phyloP scores from a whole-genome alignment of 176 grass and related monocot species.

The Avena eriantha region DNA sequence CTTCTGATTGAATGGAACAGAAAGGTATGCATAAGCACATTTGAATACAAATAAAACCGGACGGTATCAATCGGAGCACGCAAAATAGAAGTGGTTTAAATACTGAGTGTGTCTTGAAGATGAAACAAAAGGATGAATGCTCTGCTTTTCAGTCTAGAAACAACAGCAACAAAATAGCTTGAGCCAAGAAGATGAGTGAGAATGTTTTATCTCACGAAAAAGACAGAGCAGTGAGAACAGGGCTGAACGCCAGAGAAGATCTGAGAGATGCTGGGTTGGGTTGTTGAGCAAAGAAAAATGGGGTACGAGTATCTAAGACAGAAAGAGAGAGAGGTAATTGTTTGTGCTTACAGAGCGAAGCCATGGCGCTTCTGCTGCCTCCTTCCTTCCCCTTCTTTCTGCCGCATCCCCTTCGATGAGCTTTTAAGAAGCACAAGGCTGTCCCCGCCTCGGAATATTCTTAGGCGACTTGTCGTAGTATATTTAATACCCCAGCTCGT shows the following conservation, averaged over 20 bases:
- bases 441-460: slow-evolving; percentile 43
- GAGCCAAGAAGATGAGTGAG: background rate
- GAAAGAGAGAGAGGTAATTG: background rate
- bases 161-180: too few relatives aligned
- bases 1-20: too few relatives aligned
- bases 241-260: background rate
- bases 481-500: background rate
- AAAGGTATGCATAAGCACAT: too few relatives aligned
- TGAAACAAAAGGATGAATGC: too few relatives aligned
- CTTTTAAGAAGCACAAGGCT: background rate
- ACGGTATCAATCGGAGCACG: too few relatives aligned
- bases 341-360: slow-evolving; percentile 12
- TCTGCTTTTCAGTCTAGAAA: too few relatives aligned
- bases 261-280: background rate
- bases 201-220: background rate
- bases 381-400: background rate
- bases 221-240: background rate
- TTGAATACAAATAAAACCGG: too few relatives aligned
- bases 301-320: background rate
- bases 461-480: background rate
- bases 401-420: background rate
- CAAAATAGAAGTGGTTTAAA: too few relatives aligned
- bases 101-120: too few relatives aligned
- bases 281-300: background rate
- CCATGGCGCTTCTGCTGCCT: slow-evolving; percentile 8